Evolutionary conservation across 345 rosid species (phyloP).

Genomic region (Acer negundo): DNA sequence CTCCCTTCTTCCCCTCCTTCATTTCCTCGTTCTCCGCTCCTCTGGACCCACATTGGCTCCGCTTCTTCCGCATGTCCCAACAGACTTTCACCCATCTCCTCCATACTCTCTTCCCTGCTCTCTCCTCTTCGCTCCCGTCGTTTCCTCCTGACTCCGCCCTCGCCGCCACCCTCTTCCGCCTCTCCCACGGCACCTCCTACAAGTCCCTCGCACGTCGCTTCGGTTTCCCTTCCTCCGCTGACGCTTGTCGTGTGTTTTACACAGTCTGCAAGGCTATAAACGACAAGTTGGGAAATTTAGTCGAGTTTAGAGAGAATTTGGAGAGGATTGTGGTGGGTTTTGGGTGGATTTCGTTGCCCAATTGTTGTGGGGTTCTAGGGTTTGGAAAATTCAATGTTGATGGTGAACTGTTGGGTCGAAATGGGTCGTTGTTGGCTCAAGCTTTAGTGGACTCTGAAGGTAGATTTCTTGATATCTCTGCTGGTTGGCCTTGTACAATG

Average conservation of each 20-base stretch:
- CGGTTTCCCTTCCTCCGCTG: conserved; percentile 45
- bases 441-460: conserved; percentile 75
- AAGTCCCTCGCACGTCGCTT: conserved; percentile 45
- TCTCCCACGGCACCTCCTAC: conserved; percentile 69
- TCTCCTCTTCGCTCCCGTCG: conserved; percentile 38
- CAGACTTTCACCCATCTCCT: conserved; percentile 52
- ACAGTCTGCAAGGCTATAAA: conserved; percentile 54
- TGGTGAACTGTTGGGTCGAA: conserved; percentile 46
- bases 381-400: conserved; percentile 54
- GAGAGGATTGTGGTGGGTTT: conserved; percentile 54
- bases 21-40: conserved; percentile 36
- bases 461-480: conserved; percentile 72
- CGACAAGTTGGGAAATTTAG: conserved; percentile 43
- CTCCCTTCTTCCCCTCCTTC: conserved; percentile 44
- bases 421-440: conserved; percentile 64
- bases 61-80: conserved; percentile 59
- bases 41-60: conserved; percentile 57
- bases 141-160: conserved; percentile 48
- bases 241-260: conserved; percentile 66
- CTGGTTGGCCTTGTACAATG: conserved; percentile 75
- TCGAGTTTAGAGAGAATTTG: conserved; percentile 38
- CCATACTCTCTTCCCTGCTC: conserved; percentile 41
- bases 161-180: conserved; percentile 70
- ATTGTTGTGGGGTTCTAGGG: conserved; percentile 79
- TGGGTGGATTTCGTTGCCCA: conserved; percentile 56